Percentiles rank a stretch among this genome's conserved stretches.
phyloP scores from a whole-genome alignment of 345 rosid species.

The Turritis glabra region DNA sequence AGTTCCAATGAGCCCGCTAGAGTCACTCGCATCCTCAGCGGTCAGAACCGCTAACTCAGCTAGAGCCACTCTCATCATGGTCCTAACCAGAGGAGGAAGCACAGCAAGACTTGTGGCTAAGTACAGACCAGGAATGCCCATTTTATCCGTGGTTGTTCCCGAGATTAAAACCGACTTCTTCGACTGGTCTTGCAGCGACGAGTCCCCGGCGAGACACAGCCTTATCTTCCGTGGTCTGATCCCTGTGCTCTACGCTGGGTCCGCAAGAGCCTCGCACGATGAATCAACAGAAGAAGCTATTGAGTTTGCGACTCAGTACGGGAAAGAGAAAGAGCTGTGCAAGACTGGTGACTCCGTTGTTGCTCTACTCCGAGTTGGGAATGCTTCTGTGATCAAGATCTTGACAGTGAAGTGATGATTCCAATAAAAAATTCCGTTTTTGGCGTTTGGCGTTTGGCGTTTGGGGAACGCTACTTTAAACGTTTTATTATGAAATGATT shows the following conservation, averaged over 20 bases:
- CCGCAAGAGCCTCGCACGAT: slow-evolving; percentile 83
- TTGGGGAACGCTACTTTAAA: slow-evolving; percentile 14
- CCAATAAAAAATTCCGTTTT: not conserved
- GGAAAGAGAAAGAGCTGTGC: slow-evolving; percentile 69
- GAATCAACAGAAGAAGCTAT: slow-evolving; percentile 95
- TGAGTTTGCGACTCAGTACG: slow-evolving; percentile 71
- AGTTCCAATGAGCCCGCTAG: slow-evolving; percentile 94
- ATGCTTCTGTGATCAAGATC: slow-evolving; percentile 94
- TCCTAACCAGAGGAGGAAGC: slow-evolving; percentile 92
- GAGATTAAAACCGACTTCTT: slow-evolving; percentile 83
- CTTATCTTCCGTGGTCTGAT: slow-evolving; percentile 85
- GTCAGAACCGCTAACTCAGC: slow-evolving; percentile 92
- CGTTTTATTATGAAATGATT: slow-evolving; percentile 22
- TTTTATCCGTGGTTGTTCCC: slow-evolving; percentile 83
- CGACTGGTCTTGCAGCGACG: slow-evolving; percentile 94
- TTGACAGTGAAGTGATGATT: slow-evolving; percentile 62
- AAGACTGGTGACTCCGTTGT: slow-evolving; percentile 82
- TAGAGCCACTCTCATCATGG: slow-evolving; percentile 77
- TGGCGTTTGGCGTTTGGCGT: slow-evolving; percentile 38
- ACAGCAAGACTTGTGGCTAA: slow-evolving; percentile 95
- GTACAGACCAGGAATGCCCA: slow-evolving; percentile 93
- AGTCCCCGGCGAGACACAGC: slow-evolving; percentile 92
- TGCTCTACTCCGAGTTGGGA: slow-evolving; percentile 87
- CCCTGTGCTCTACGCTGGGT: slow-evolving; percentile 81
- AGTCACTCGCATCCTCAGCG: slow-evolving; percentile 89